A percentile compares a stretch with the other conserved stretches of the same genome.
Conservation (phyloP, 495 filamentous ascomycete genomes). For the Acidomyces sp. region DNA sequence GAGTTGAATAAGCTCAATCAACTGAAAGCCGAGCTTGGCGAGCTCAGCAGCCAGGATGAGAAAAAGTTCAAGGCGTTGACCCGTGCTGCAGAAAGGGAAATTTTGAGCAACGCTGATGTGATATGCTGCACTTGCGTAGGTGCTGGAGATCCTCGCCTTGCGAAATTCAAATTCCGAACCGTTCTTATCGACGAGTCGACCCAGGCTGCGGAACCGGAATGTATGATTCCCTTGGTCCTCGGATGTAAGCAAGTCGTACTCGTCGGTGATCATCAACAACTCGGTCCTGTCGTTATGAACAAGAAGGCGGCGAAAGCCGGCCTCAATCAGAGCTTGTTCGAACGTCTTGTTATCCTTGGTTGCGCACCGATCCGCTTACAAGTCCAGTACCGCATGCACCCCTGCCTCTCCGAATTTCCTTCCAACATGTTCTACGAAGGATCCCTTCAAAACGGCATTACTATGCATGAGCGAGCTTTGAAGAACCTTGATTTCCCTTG, state of each 20-base stretch:
- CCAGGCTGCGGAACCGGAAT: conserved; percentile 97
- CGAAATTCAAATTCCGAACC: conserved; percentile 95
- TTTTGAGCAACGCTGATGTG: conserved; percentile 89
- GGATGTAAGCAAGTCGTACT: conserved; percentile 98
- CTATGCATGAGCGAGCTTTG: conserved; percentile 71
- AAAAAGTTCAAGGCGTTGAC: conserved; percentile 96
- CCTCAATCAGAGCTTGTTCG: conserved; percentile 93
- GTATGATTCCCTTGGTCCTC: conserved; percentile 95
- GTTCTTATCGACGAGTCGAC: conserved; percentile 97
- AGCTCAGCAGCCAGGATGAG: conserved; percentile 90
- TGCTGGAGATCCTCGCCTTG: conserved; percentile 85
- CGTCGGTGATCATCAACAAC: conserved; percentile 95
- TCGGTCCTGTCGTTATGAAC: conserved; percentile 99
- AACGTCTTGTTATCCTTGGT: conserved; percentile 88
- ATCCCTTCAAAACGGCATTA: conserved; percentile 92
- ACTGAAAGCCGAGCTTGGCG: conserved; percentile 81
- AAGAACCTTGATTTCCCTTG: conserved; percentile 97
- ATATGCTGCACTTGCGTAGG: conserved; percentile 99
- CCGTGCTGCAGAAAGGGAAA: conserved; percentile 86
- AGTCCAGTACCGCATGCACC: conserved; percentile 98
- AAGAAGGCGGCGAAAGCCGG: conserved; percentile 98
- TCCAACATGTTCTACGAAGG: conserved; percentile 99
- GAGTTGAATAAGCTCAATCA: conserved; percentile 84
- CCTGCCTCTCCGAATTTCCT: conserved; percentile 92
- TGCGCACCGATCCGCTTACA: conserved; percentile 87